Base-by-base conservation (phyloP, 805 yeast genomes). In the Starmerella khaoyaiensis region DNA sequence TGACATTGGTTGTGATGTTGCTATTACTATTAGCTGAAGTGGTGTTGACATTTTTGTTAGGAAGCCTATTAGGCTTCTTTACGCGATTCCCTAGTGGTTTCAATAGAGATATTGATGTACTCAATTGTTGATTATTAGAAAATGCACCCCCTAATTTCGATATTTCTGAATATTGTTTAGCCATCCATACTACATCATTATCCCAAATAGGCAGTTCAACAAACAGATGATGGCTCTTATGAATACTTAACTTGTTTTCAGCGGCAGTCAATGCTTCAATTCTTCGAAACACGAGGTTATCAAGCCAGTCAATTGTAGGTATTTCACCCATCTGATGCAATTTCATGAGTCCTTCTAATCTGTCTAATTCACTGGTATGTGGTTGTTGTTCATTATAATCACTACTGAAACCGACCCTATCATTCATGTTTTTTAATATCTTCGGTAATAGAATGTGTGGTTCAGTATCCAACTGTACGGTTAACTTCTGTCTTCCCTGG, bases 141-240 rank as follows among this genome's bases (percentile, higher is more conserved):
- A 47, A 47, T 11, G 41, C 44, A 4, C 41, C 38, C 5, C 41
- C 38, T 6, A 46, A 27, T 45, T 19, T 60, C 55, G 49, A 28
- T 2, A 39, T 28, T 19, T 39, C 44, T 2, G 28, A 18, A 31
- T 47, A 42, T 11, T 31, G 28, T 16, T 29, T 62, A 46, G 78
- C 84, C 5, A 77, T 67, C 52, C 65, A 80, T 1, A 80, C 79
- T 2, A 81, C 68, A 0, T 90, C 90, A 16, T 74, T 60, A 47
- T 76, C 83, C 56, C 76, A 79, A 40, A 72, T 71, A 12, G 75
- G 72, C 28, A 76, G 62, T 39, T 75, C 81, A 5, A 79, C 55
- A 41, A 62, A 63, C 20, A 73, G 45, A 41, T 61, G 63, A n/a
- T 62, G 63, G 26, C 44, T 39, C 11, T 37, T 17, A 18, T 27